Base-by-base conservation (phyloP, 495 filamentous ascomycete species). In the Podospora tetraspora region DNA sequence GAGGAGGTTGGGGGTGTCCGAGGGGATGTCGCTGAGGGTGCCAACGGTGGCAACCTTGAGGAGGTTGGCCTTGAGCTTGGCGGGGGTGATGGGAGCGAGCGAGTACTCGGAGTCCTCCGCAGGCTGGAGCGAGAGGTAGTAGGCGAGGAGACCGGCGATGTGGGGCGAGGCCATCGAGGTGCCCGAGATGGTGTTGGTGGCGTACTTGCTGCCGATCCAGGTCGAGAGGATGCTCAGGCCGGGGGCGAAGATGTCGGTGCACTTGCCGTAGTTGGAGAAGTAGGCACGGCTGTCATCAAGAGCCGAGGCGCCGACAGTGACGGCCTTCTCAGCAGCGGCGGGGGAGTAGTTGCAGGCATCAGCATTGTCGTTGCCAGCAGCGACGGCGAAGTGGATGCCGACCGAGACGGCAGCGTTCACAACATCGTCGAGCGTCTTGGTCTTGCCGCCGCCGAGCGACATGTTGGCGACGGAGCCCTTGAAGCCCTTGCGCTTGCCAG, bases 291-390 rank as follows among this genome's bases (percentile, higher is more conserved):
- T 92, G 79, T 99, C 96, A 72, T 86, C 86, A 34, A 99, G 86
- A 68, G 91, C 96, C 22, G 93, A 96, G 69, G 96, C 96, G 77
- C 94, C 96, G 68, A 99, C 96, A 61, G 96, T 99, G 74, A 99
- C 89, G 66, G 96, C 94, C 77, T 94, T 92, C 73, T 89, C 87
- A 70, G 96, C 92, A 63, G 94, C 90, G 71, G 96, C 96, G 30
- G 96, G 96, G n/a, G 96, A 99, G 86, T 98, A 99, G 83, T 93
- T 94, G 90, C 96, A 99, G 63, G 96, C 96, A 82, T 99, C 93
- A 67, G 93, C 90, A 73, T 97, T 98, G 81, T 98, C 96, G 75
- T 99, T 99, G 71, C 96, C 96, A 70, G 96, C 96, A 74, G 96
- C 96, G 64, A 98, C 96, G 71, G 96, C 94, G 75, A 98, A 98